These are phyloP conservation scores for Brassica napus DNA, from an alignment of 345 rosid species.

Conservation along the genomic window Da-Ae NC_063446.1:25026501-25027000, in stretches of 20 bases:
- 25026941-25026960: not conserved
- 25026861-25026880: not conserved
- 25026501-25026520: not conserved
- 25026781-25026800: not conserved
- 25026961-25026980: not conserved
- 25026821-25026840: not conserved
- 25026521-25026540: slow-evolving; percentile 8
- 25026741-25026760: not conserved
- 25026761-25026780: not conserved
- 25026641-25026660: not conserved
- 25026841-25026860: not conserved
- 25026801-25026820: not conserved
- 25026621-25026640: not conserved
- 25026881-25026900: not conserved
- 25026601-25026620: not conserved
- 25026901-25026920: not conserved
- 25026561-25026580: too few relatives aligned
- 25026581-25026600: too few relatives aligned
- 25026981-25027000: not conserved
- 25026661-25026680: not conserved
- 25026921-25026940: not conserved
- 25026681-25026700: not conserved
- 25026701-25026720: not conserved
- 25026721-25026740: not conserved
- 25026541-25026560: slow-evolving; percentile 3